Base-by-base conservation (phyloP, 352 stramenopile genomes). In the Phytophthora boehmeriae region DNA sequence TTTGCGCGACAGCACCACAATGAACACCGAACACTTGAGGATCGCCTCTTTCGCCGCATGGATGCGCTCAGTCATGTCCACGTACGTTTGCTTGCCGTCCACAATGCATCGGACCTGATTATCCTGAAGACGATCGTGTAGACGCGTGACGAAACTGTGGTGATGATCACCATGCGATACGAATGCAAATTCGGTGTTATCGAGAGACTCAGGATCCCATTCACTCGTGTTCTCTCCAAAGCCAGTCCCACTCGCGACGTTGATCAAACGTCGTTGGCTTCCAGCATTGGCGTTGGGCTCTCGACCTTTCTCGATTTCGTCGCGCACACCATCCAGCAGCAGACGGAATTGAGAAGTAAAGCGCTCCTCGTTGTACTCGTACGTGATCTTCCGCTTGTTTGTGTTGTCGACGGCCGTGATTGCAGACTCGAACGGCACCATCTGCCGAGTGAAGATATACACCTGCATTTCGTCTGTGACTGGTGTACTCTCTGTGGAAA, bases 361-460 rank as follows among this genome's bases (percentile, higher is more conserved):
- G 2, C 62, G 63, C 19, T 68, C 61, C 2, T 91, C 77, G 22
- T 91, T 63, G 64, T 93, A 90, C 50, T 76, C 76, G 63, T 90
- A 92, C 45, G 54, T 83, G 57, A 90, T 76, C 20, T 81, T 79
- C 23, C 76, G 73, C 43, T 76, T 63, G 66, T 86, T 83, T 14
- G 47, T n/a, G 39, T 78, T 76, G 62, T 89, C 62, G 30, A 92
- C 59, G 17, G 55, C 66, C 19, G 70, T 76, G 65, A 94, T 92
- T 10, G 82, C 67, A 10, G 74, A 68, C 66, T 92, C 82, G 50
- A 94, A 94, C 32, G 85, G 83, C 35, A 94, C 76, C 65, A 94
- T 92, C 58, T 92, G 83, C 2, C 86, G 81, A 27, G 86, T 92
- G 70, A 90, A 92, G 22, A 94, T 74, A 66, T 94, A 94, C 65